Base-by-base conservation (phyloP, 179 eudicot genomes). In the Dionaea muscipula region DNA sequence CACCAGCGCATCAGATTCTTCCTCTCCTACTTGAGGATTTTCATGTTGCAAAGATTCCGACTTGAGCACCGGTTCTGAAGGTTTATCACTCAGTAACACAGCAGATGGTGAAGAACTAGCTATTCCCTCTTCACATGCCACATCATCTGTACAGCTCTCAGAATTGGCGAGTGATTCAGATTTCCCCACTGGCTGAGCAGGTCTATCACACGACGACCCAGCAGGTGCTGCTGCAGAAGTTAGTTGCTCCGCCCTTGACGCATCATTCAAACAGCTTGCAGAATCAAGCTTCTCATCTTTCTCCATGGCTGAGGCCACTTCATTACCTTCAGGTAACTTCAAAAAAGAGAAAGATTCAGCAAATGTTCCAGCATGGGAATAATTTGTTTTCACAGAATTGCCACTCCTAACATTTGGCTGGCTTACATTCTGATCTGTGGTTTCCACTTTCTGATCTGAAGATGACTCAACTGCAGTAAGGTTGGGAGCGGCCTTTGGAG, bases 401-500 rank as follows among this genome's bases (percentile, higher is more conserved):
- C 78, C 84, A 57, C 73, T 77, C 7, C 39, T 55, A 38, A 69
- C 48, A 55, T 69, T 78, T 53, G 56, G 73, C 73, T 66, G 79
- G 67, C 61, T 68, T 33, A 56, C 67, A 59, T 72, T 66, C 62
- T 64, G 77, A 62, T 31, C 75, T 6, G 60, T 26, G 53, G 55
- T 40, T 49, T 47, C 78, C 48, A 40, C 60, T 67, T 72, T 75
- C 63, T 75, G 78, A 57, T 74, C 86, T 20, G 74, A 55, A 60
- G 78, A 58, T 36, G 71, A 63, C 58, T 72, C 80, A 67, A 62
- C 56, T 53, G 69, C 66, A 46, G 65, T 59, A 31, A 75, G 15
- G 58, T 51, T 72, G 2, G 82, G 60, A 59, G 81, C 62, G 48
- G 63, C 63, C 63, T 81, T 86, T 45, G 81, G 66, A 48, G 76